phyloP scores from a whole-genome alignment of 768 basidiomycete species.

The Trametes cubensis region DNA sequence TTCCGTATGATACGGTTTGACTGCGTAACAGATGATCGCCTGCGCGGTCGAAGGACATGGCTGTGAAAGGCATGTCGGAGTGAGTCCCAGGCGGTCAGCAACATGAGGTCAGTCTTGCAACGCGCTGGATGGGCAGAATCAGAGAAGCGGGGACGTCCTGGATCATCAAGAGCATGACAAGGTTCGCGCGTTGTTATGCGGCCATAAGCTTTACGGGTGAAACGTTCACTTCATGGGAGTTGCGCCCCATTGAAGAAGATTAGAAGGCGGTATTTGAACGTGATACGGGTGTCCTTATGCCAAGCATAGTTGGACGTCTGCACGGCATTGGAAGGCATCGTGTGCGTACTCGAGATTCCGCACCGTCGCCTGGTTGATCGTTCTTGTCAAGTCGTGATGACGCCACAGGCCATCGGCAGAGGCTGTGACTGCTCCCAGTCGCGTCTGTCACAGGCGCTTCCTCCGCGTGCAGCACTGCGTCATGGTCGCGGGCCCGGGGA shows the following conservation, averaged over 20 bases:
- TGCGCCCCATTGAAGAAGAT: too few species aligned
- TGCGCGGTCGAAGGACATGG: neutral
- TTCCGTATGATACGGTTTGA: constrained; percentile 14
- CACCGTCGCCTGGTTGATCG: too few species aligned
- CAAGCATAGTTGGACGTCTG: too few species aligned
- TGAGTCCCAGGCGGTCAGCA: neutral
- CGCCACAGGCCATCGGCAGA: too few species aligned
- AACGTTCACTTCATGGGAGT: too few species aligned
- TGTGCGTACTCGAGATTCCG: too few species aligned
- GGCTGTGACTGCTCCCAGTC: neutral
- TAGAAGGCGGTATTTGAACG: too few species aligned
- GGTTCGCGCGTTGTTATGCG: too few species aligned
- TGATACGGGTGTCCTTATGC: too few species aligned
- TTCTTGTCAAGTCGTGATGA: too few species aligned
- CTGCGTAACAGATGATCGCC: constrained; percentile 8
- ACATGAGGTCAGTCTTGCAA: neutral
- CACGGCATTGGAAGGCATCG: too few species aligned
- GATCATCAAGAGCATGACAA: neutral
- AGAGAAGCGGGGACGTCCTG: neutral
- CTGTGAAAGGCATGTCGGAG: neutral
- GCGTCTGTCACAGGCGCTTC: constrained; percentile 20
- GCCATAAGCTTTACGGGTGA: too few species aligned
- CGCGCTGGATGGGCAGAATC: neutral
- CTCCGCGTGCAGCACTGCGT: constrained; percentile 2
- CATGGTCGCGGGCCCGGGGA: constrained; percentile 5